These are phyloP conservation scores for Spergularia bocconei DNA, from an alignment of 148 eudicot genomes.

Conservation along the genomic window DNA sequence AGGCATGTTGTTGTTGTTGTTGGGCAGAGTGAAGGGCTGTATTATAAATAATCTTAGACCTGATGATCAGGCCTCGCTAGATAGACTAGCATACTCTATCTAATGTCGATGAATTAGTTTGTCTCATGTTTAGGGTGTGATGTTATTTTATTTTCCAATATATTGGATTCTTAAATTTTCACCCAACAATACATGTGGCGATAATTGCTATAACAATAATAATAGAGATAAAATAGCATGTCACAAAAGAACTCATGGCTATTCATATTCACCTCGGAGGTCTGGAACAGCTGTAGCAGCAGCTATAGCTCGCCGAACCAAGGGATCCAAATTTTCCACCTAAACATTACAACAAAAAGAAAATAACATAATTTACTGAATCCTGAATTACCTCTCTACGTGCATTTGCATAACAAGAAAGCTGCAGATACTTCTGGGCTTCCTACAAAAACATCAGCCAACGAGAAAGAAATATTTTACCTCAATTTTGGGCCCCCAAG, in stretches of 20 bases:
- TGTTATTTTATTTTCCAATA: too few species aligned
- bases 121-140: too few species aligned
- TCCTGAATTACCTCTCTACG: neutral
- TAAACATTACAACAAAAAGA: slow-evolving; percentile 24
- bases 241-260: neutral
- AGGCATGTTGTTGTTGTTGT: too few species aligned
- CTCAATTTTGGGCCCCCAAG: slow-evolving; percentile 59
- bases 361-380: neutral
- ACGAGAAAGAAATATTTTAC: slow-evolving; percentile 30
- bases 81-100: too few species aligned
- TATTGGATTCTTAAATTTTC: too few species aligned
- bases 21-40: too few species aligned
- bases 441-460: slow-evolving; percentile 7
- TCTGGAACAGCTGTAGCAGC: slow-evolving; percentile 67
- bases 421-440: neutral
- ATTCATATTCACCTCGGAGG: slow-evolving; percentile 69
- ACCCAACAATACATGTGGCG: neutral
- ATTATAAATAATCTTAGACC: too few species aligned
- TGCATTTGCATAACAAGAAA: neutral
- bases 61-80: too few species aligned
- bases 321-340: slow-evolving; percentile 81
- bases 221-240: neutral
- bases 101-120: too few species aligned
- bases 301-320: slow-evolving; percentile 78
- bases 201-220: neutral